These are phyloP conservation scores for Flaveria brownii DNA, from an alignment of 129 eudicot genomes.

Conservation along the genomic window DNA sequence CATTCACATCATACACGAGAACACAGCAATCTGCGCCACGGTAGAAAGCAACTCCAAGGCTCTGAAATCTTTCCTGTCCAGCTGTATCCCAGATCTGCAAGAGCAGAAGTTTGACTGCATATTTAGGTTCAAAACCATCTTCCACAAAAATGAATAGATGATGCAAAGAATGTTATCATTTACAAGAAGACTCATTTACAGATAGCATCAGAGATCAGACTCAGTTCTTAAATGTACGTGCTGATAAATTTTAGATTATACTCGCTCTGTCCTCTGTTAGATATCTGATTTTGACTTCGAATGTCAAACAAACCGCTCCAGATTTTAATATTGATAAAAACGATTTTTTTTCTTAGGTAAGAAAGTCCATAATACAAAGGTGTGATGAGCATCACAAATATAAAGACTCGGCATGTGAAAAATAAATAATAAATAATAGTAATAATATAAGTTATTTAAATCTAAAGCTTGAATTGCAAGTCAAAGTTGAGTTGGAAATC, in stretches of 20 bases:
- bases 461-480: background rate
- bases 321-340: background rate
- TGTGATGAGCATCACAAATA: background rate
- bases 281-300: background rate
- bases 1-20: conserved; percentile 21
- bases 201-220: conserved; percentile 11
- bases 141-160: background rate
- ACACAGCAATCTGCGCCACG: conserved; percentile 27
- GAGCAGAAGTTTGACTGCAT: conserved; percentile 10
- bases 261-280: background rate
- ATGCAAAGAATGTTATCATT: background rate
- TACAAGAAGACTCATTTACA: conserved; percentile 4
- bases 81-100: conserved; percentile 30
- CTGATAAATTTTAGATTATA: background rate
- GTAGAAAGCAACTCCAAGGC: conserved; percentile 30
- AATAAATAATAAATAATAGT: no score
- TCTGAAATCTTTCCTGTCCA: conserved; percentile 28
- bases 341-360: no score
- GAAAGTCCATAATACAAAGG: background rate
- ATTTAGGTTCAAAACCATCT: conserved; percentile 11
- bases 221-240: conserved; percentile 2
- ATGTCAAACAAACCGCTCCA: background rate
- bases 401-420: background rate
- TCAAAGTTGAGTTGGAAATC: background rate
- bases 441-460: background rate